Base-by-base conservation (phyloP, 352 stramenopile species). In the Pythium sp. region DNA sequence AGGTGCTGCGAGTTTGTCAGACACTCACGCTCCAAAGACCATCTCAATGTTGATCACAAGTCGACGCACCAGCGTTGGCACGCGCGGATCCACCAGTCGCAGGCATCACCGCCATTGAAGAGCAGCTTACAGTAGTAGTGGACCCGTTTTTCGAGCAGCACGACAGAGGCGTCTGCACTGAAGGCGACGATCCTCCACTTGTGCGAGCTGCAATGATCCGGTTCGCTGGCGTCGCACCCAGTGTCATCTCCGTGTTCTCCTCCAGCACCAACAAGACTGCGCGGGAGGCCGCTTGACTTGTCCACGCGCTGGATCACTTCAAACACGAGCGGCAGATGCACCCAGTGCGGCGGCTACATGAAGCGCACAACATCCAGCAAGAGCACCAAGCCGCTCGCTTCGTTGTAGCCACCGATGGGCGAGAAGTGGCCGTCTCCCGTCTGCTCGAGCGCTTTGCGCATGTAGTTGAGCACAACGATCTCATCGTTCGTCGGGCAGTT, bases 381-480 rank as follows among this genome's bases (percentile, higher is more conserved):
- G 24, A 99, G 78, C 55, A 99, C 93, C 81, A 94, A 90, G 60
- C 98, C 95, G 14, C 82, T 83, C 70, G 77, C 82, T 47, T 76
- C 77, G 72, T 98, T 83, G 76, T 99, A 99, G 3, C 94, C 97
- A 53, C 90, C 97, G 64, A 99, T 93, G 11, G 97, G 97, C 46
- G 90, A 98, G 73, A 99, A 99, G 75, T 99, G 97, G 20, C 97
- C 97, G 64, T 89, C 87, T 20, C 97, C 97, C 0, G 96, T 99
- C 77, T 99, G 97, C 18, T 81, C 77, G 3, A 99, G 78, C 59
- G 86, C 83, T 73, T 97, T 88, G 58, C 97, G 87, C 15, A 79
- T 89, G 80, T 98, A 99, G 24, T 96, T 98, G 26, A 97, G 80
- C 43, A 98, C 94, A 22, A 99, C 76, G 53, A 98, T 91, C 80